These are phyloP conservation scores for Tuber melanosporum DNA, from an alignment of 495 filamentous ascomycete species.

Conservation along the genomic window DNA sequence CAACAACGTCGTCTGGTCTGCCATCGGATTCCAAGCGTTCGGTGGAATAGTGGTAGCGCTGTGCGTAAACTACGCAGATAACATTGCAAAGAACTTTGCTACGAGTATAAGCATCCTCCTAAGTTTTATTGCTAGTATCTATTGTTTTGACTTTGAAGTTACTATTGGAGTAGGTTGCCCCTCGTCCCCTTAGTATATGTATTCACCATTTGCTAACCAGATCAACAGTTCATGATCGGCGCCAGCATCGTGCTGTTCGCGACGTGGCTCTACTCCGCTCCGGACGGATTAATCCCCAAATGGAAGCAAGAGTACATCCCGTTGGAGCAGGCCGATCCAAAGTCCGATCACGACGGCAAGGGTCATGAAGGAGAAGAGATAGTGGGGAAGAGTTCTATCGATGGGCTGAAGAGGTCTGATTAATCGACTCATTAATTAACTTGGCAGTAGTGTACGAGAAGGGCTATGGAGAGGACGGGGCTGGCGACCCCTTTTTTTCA, in stretches of 20 bases:
- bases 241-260: slow-evolving; percentile 68
- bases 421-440: slow-evolving; percentile 10
- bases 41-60: slow-evolving; percentile 78
- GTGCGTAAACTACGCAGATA: slow-evolving; percentile 79
- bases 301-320: slow-evolving; percentile 29
- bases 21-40: slow-evolving; percentile 71
- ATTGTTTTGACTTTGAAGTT: slow-evolving; percentile 73
- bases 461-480: not conserved
- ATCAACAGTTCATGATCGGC: slow-evolving; percentile 70
- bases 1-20: slow-evolving; percentile 81
- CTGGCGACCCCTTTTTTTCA: not conserved
- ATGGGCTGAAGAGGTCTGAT: slow-evolving; percentile 30
- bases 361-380: slow-evolving; percentile 16
- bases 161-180: slow-evolving; percentile 57
- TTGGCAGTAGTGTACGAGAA: not conserved
- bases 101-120: slow-evolving; percentile 83
- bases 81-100: slow-evolving; percentile 84
- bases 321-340: slow-evolving; percentile 29
- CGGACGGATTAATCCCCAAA: slow-evolving; percentile 37
- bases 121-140: slow-evolving; percentile 74
- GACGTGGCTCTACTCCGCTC: slow-evolving; percentile 73
- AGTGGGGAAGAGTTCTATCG: slow-evolving; percentile 15
- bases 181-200: not conserved
- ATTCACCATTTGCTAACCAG: slow-evolving; percentile 19
- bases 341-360: slow-evolving; percentile 25